Conservation (phyloP, 441 rosid genomes). For the Brassica balearica region DNA sequence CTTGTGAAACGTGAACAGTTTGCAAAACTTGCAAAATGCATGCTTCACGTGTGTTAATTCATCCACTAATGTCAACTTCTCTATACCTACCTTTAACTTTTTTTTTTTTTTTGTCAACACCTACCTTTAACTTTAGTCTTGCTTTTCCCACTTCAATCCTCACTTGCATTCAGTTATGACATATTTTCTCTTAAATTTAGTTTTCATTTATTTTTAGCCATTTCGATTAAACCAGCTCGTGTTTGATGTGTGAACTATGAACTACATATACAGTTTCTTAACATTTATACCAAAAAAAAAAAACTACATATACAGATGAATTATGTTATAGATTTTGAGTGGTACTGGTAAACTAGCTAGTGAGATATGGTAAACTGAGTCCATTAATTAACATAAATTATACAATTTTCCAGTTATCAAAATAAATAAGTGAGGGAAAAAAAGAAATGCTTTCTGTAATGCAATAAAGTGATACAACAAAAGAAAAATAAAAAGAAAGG, state of each 20-base stretch:
- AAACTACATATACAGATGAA: not conserved
- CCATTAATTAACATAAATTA: not conserved
- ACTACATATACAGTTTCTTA: too few relatives aligned
- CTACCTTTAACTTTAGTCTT: constrained; percentile 29
- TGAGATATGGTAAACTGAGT: not conserved
- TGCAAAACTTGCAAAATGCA: constrained; percentile 27
- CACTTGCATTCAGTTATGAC: not conserved
- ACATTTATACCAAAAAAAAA: too few relatives aligned
- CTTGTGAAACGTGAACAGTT: constrained; percentile 18
- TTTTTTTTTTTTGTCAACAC: not conserved
- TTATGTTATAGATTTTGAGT: not conserved
- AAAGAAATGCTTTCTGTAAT: not conserved
- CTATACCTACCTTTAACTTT: constrained; percentile 28
- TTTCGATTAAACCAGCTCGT: not conserved
- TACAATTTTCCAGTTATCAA: not conserved
- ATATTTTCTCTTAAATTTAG: not conserved
- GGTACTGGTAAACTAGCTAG: not conserved
- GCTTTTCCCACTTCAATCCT: constrained; percentile 19
- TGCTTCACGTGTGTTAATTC: constrained; percentile 42
- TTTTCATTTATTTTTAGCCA: not conserved
- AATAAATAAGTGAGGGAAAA: not conserved
- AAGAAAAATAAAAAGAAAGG: not conserved
- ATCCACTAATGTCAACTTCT: constrained; percentile 30
- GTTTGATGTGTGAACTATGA: not conserved
- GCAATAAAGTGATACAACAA: not conserved